phyloP scores from a whole-genome alignment of 2,329 filamentous ascomycete genomes.

The Teratosphaeria pseudoeucalypti region DNA sequence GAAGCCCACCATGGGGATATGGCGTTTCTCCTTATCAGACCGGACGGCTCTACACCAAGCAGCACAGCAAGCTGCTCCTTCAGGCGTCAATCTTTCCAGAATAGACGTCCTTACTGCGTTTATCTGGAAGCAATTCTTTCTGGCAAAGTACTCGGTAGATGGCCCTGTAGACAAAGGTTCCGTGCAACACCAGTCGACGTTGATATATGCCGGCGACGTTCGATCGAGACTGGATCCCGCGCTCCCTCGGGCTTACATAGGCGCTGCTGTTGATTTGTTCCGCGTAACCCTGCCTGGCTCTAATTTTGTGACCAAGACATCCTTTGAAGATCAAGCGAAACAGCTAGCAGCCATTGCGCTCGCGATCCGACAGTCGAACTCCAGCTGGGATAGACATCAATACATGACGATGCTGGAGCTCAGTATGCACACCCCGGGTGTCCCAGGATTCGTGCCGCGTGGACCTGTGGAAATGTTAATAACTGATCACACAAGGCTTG shows the following conservation, averaged over 20 bases:
- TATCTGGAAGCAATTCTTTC: slow-evolving; percentile 3
- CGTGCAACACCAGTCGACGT: neutral
- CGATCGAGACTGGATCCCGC: slow-evolving; percentile 1
- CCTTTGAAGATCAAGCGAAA: neutral
- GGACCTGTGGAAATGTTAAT: slow-evolving; percentile 4
- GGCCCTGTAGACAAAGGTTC: neutral
- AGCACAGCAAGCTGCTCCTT: neutral
- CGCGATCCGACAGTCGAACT: neutral
- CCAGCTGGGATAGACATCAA: neutral
- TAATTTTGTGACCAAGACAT: neutral
- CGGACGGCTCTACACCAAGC: neutral
- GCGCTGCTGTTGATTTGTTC: slow-evolving; percentile 3
- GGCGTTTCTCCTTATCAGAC: slow-evolving; percentile 1
- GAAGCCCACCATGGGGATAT: neutral
- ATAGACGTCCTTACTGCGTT: slow-evolving; percentile 4
- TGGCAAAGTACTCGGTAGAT: slow-evolving; percentile 1
- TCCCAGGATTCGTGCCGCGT: slow-evolving; percentile 2
- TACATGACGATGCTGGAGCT: neutral
- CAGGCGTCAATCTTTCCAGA: neutral
- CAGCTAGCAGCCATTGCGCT: neutral
- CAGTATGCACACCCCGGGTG: neutral
- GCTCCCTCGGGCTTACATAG: slow-evolving; percentile 1
- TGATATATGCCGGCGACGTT: slow-evolving; percentile 1
- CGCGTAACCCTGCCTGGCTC: neutral
- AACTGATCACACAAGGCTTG: slow-evolving; percentile 4